Evolutionary conservation across 129 eudicot genomes (phyloP), one percentile per base, ranked within the genome.

Genomic region (Smallanthus sonchifolius): DNA sequence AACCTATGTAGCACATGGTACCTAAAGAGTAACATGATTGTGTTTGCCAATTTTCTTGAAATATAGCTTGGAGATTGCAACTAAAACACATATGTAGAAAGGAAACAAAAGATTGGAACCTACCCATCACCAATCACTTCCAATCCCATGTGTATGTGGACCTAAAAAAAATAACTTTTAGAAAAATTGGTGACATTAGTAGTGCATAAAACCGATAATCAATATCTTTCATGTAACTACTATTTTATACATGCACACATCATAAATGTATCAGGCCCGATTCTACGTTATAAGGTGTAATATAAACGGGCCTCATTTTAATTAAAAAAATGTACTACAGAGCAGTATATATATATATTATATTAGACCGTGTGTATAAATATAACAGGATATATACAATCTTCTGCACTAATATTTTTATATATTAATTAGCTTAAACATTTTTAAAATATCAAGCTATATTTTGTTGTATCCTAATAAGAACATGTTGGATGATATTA

Each of bases 11-110:
- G 54, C 72, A 75, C 68, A 45, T 61, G 78, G 69, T 74, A 28
- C 62, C 70, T 74, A 44, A 73, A 43, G 70, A 45, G 70, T 74
- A 61, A 74, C 78, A 63, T 61, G 78, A 30, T 74, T 16, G 20
- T 74, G 78, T 74, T 74, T 74, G 61, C 62, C 70, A 60, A 14
- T 44, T 74, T 74, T 74, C 70, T 74, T 74, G 61, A 74, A 61
- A 60, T 44, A 36, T 35, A 74, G 78, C 47, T 43, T 43, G 60
- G 70, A 74, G 70, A 34, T 73, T 48, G 56, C 77, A 73, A 73
- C 43, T 34, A 43, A 72, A 74, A 74, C 70, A 32, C 70, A 48
- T 61, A 36, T 54, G 51, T 49, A 70, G 75, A 70, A 70, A 70
- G 75, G 48, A 51, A 70, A 52, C 43, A 56, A 70, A 34, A 37